These are phyloP conservation scores for Ogataea glucozyma DNA, from an alignment of 805 yeast species.

Conservation along the genomic window DNA sequence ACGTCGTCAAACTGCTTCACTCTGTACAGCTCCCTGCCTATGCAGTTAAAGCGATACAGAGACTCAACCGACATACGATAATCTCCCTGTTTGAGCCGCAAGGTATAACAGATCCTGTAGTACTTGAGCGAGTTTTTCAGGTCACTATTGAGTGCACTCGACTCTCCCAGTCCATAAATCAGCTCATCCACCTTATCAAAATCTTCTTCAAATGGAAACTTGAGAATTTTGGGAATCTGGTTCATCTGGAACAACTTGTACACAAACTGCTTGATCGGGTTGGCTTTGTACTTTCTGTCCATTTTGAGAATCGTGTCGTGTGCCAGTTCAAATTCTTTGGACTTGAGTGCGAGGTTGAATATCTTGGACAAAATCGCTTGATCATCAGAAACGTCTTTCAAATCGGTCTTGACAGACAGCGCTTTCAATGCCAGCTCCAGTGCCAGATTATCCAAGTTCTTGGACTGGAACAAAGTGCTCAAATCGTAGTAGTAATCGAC, in stretches of 20 bases:
- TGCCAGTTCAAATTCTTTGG: slow-evolving; percentile 33
- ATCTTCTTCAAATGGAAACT: slow-evolving; percentile 46
- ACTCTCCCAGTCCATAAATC: slow-evolving; percentile 35
- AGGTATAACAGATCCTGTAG: slow-evolving; percentile 51
- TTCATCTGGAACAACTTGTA: slow-evolving; percentile 41
- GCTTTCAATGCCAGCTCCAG: slow-evolving; percentile 35
- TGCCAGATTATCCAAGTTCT: slow-evolving; percentile 35
- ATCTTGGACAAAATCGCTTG: slow-evolving; percentile 24
- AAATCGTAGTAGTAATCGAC: slow-evolving; percentile 41
- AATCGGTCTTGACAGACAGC: slow-evolving; percentile 22
- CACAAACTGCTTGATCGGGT: slow-evolving; percentile 37
- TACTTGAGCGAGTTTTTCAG: slow-evolving; percentile 40
- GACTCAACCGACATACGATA: slow-evolving; percentile 50
- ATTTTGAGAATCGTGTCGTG: slow-evolving; percentile 32
- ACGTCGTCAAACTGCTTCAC: slow-evolving; percentile 17
- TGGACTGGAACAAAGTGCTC: slow-evolving; percentile 38
- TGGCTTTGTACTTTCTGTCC: slow-evolving; percentile 24
- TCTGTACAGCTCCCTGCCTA: slow-evolving; percentile 17
- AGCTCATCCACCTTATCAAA: slow-evolving; percentile 44
- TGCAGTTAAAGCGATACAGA: slow-evolving; percentile 41
- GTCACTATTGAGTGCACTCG: slow-evolving; percentile 29
- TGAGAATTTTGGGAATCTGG: slow-evolving; percentile 40
- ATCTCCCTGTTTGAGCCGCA: slow-evolving; percentile 51
- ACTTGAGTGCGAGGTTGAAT: slow-evolving; percentile 34
- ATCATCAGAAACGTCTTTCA: slow-evolving; percentile 25